Evolutionary conservation across 2,329 filamentous ascomycete species (phyloP).

Genomic region (Fusarium mangiferae): DNA sequence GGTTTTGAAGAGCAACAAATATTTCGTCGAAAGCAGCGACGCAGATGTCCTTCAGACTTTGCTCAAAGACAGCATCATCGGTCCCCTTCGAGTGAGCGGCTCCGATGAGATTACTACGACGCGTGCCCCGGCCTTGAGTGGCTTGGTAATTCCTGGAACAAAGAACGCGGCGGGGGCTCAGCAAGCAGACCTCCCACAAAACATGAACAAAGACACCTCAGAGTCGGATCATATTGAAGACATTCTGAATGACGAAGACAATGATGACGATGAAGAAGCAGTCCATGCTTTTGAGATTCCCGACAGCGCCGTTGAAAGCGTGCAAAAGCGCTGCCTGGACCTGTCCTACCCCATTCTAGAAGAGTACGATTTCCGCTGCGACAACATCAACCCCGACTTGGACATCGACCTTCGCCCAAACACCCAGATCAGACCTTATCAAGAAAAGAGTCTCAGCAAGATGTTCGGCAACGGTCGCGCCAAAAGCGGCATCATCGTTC

Average conservation of each 20-base stretch:
- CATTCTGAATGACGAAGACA: constrained; percentile 68
- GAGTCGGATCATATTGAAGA: not conserved
- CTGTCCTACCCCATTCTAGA: constrained; percentile 89
- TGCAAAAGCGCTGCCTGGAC: constrained; percentile 88
- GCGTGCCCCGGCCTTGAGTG: constrained; percentile 83
- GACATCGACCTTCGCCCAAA: constrained; percentile 92
- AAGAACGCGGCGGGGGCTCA: constrained; percentile 90
- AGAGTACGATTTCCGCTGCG: constrained; percentile 96
- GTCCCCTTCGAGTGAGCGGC: constrained; percentile 79
- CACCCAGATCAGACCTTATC: constrained; percentile 91
- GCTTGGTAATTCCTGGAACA: constrained; percentile 91
- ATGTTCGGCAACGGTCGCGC: constrained; percentile 99
- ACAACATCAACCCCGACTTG: constrained; percentile 86
- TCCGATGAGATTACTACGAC: constrained; percentile 76
- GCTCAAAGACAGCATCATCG: constrained; percentile 84
- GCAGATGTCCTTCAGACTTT: constrained; percentile 85
- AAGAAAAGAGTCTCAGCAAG: constrained; percentile 97
- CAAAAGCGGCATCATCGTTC: constrained; percentile 95
- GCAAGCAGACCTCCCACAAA: constrained; percentile 76
- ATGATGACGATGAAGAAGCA: constrained; percentile 84
- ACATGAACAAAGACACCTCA: not conserved
- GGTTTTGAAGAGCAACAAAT: constrained; percentile 92
- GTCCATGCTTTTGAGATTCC: constrained; percentile 94
- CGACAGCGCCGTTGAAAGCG: constrained; percentile 81
- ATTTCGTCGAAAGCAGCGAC: constrained; percentile 94